Conservation (phyloP, 23 red algal genomes). For the Pyropia yezoensis region DNA sequence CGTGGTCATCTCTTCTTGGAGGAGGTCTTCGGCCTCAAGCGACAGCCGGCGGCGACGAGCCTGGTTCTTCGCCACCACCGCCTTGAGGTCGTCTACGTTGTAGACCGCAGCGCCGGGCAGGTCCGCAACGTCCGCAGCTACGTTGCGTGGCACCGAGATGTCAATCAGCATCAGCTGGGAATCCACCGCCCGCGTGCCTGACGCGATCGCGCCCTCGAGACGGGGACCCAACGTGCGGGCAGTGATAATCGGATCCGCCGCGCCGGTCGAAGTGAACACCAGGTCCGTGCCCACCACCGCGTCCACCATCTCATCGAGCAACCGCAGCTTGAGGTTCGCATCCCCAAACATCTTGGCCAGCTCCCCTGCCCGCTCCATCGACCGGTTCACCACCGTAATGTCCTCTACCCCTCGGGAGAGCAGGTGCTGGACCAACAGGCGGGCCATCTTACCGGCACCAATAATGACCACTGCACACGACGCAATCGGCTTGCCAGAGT, state of each 20-base stretch:
- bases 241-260: constrained; percentile 72
- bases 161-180: constrained; percentile 61
- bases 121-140: constrained; percentile 55
- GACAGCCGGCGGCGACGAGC: constrained; percentile 56
- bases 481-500: constrained; percentile 24
- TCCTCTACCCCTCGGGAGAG: constrained; percentile 31
- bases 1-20: constrained; percentile 62
- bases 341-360: constrained; percentile 84
- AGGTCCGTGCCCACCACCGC: constrained; percentile 51
- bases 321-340: constrained; percentile 38
- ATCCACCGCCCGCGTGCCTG: neutral
- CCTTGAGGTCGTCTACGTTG: constrained; percentile 99
- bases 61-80: constrained; percentile 96
- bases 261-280: constrained; percentile 77
- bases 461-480: constrained; percentile 65
- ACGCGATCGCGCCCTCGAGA: constrained; percentile 8
- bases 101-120: constrained; percentile 48
- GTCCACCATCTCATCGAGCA: constrained; percentile 46
- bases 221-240: constrained; percentile 8
- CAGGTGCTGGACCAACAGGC: constrained; percentile 89
- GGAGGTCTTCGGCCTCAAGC: constrained; percentile 74
- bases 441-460: constrained; percentile 89
- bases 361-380: constrained; percentile 62
- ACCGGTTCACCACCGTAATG: constrained; percentile 88
- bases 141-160: constrained; percentile 94